Base-by-base conservation (phyloP, 2,329 filamentous ascomycete species). In the Fusarium poae region DNA sequence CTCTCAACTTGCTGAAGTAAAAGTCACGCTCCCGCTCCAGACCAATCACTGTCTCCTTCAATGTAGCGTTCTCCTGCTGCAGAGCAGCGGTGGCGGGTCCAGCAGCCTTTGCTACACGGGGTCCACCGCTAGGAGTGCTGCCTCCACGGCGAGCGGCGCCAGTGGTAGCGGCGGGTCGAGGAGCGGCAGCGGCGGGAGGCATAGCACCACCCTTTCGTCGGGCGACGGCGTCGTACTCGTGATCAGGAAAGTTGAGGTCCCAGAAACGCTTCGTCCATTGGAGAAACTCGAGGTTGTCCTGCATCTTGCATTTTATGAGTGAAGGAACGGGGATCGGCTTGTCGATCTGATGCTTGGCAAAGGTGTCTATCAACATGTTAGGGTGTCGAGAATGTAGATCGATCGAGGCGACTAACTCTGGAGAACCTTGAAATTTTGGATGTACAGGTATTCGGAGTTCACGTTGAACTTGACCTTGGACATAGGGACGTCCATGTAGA, bases 291-390 rank as follows among this genome's bases (percentile, higher is more conserved):
- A 99, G 92, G 84, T 99, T 99, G 82, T 99, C 96, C 86, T 99
- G 96, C 95, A 99, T 99, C 86, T 97, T 97, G 86, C 96, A 99
- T 82, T 98, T 99, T 75, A 96, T 89, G 63, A 99, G 89, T 61
- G 87, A 85, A 80, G 97, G 89, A 78, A 98, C 93, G 62, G 93
- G 93, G 74, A 99, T 90, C 29, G 92, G 91, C 79, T 94, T 94
- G 75, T 98, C 94, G 83, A 99, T 87, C 70, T 89, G 85, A 82
- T 98, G 94, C 80, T 92, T 92, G 67, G 89, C 86, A 78, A 98
- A 98, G 70, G 88, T 86, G 80, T 94, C 95, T 94, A 6, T 44
- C 13, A 57, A 35, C 16, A 50, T 23, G 53, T 65, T 11, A 58
- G 42, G 43, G 37, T 55, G 67, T 29, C 23, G 20, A 40, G 20